phyloP scores from a whole-genome alignment of 2,329 filamentous ascomycete species.

The Fusarium palustre region DNA sequence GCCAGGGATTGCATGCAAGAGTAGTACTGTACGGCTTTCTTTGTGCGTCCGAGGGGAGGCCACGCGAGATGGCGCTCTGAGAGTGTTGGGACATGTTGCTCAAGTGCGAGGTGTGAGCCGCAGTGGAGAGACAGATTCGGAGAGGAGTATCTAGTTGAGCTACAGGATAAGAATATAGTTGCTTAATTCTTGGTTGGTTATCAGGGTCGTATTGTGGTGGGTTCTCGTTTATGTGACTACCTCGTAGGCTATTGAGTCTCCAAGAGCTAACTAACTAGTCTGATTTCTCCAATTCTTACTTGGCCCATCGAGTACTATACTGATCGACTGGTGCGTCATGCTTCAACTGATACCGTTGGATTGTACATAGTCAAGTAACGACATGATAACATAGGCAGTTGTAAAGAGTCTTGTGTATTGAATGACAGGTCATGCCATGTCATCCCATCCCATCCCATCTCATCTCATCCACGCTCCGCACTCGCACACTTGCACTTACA shows the following conservation, averaged over 20 bases:
- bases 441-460: constrained; percentile 35
- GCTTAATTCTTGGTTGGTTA: background rate
- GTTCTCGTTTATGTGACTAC: background rate
- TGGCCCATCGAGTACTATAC: constrained; percentile 8
- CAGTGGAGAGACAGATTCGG: constrained; percentile 6
- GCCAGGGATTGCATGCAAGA: constrained; percentile 16
- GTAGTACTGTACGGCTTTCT: constrained; percentile 20
- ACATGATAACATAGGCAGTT: background rate
- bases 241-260: background rate
- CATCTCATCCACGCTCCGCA: constrained; percentile 34
- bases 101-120: constrained; percentile 40
- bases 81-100: constrained; percentile 28
- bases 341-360: constrained; percentile 27
- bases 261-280: background rate
- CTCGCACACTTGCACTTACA: constrained; percentile 29
- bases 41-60: constrained; percentile 42
- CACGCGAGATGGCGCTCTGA: constrained; percentile 47
- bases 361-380: constrained; percentile 24
- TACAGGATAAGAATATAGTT: background rate
- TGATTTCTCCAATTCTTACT: constrained; percentile 5
- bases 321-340: constrained; percentile 11
- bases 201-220: background rate
- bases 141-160: background rate
- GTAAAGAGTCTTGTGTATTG: constrained; percentile 17
- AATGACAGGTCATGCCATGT: constrained; percentile 33